Base-by-base conservation (phyloP, 176 grass and related monocot genomes). In the Luzula sylvatica region DNA sequence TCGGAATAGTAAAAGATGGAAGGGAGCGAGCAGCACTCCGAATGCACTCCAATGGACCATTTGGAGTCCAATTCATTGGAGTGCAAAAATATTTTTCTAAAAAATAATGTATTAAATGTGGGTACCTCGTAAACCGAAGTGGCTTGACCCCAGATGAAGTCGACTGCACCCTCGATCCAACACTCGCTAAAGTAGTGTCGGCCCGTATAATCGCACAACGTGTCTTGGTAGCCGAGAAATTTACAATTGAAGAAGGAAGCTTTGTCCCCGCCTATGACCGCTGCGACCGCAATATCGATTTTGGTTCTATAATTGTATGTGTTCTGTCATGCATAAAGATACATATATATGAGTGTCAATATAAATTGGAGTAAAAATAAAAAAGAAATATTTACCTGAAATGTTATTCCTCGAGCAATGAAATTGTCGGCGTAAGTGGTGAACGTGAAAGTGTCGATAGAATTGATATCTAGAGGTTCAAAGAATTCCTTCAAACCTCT, bases 111-210 rank as follows among this genome's bases (percentile, higher is more conserved):
- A 65, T 45, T 20, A 50, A 50, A 50, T 13, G 18, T 50, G 42
- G 14, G 17, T 29, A 70, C 67, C 23, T 58, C 67, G 29, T 70
- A 70, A 59, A 70, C 23, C 21, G 67, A 70, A 28, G 42, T 41
- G 38, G 42, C 67, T 23, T 58, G 55, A 15, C 67, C 67, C 23
- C 57, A 70, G 17, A 70, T 70, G 54, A 70, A 70, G 16, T 70
- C 67, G 26, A 70, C 40, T 46, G 50, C 67, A 12, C 67, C 67
- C 35, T 70, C 67, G 17, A 70, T 59, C 67, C 52, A 70, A 41
- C 67, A 70, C 8, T 47, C 13, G 44, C 11, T 58, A 19, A 70
- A 70, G 41, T 56, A 70, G 53, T 70, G 67, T 1, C 53, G 67
- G 23, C 67, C 67, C 11, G 3, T 52, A 46, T 23, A 70, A 9